A percentile compares a stretch with the other conserved stretches of the same genome.
Evolutionary conservation across 2,329 filamentous ascomycete species (phyloP).

Genomic region (Exophiala oligosperma): DNA sequence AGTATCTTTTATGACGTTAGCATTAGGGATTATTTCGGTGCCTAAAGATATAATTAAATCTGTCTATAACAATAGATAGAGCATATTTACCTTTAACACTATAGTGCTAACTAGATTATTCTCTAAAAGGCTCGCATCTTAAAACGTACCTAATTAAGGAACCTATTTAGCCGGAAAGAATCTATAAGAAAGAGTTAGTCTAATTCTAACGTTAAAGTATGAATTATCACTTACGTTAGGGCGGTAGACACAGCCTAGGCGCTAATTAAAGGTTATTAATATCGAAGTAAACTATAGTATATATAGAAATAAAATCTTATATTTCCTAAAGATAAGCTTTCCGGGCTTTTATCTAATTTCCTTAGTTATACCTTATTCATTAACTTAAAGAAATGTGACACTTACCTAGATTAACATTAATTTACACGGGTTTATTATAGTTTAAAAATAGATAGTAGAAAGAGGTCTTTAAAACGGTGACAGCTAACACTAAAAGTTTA

Average conservation of each 20-base stretch:
- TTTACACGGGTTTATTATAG: not conserved
- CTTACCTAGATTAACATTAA: not conserved
- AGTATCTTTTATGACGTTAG: not conserved
- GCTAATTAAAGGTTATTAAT: not conserved
- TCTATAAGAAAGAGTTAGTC: constrained; percentile 9
- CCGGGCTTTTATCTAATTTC: not conserved
- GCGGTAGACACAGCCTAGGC: not conserved
- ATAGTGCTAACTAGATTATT: constrained; percentile 29
- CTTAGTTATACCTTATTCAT: not conserved
- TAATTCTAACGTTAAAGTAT: not conserved
- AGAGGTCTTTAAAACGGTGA: not conserved
- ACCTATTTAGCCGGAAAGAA: constrained; percentile 26
- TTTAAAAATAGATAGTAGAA: constrained; percentile 3
- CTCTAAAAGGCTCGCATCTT: constrained; percentile 30
- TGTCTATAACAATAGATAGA: not conserved
- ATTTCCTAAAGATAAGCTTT: constrained; percentile 6
- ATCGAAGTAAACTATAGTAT: not conserved
- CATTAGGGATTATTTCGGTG: not conserved
- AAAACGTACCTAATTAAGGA: constrained; percentile 21
- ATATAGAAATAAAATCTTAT: not conserved
- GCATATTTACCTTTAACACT: constrained; percentile 13
- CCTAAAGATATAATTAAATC: constrained; percentile 1
- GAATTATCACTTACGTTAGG: not conserved
- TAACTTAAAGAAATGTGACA: not conserved
- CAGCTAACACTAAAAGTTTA: not conserved